phyloP scores from a whole-genome alignment of 192 early-diverging fungal species.

The Coemansia javaensis region DNA sequence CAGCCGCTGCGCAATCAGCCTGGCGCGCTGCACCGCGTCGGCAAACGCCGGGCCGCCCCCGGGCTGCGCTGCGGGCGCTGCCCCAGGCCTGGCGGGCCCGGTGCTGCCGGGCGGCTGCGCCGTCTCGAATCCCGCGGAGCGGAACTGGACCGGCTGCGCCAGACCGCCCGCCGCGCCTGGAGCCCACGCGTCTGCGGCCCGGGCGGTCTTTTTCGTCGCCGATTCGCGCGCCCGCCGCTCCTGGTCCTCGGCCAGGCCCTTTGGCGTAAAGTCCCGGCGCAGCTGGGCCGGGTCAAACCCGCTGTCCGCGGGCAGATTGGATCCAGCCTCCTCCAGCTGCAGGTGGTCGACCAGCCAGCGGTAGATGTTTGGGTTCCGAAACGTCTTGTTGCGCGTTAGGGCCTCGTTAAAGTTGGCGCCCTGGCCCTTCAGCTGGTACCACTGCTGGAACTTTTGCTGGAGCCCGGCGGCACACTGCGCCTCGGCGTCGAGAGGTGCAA shows the following conservation, averaged over 20 bases:
- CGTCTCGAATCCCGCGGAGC: conserved; percentile 9
- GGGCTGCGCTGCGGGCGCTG: conserved; percentile 1
- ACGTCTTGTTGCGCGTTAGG: conserved; percentile 77
- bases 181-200: neutral
- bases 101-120: neutral
- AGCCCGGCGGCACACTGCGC: conserved; percentile 57
- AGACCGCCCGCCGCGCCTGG: conserved; percentile 12
- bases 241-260: conserved; percentile 30
- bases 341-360: conserved; percentile 79
- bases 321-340: conserved; percentile 74
- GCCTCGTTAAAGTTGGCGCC: conserved; percentile 80
- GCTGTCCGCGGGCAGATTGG: conserved; percentile 61
- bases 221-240: conserved; percentile 35
- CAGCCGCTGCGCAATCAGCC: conserved; percentile 40
- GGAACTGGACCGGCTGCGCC: conserved; percentile 24
- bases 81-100: neutral
- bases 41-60: conserved; percentile 20
- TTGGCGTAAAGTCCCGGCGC: conserved; percentile 25
- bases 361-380: conserved; percentile 90
- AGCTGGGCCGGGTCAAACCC: conserved; percentile 61
- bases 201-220: conserved; percentile 25
- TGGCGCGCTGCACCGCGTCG: conserved; percentile 39
- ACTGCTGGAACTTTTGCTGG: conserved; percentile 74
- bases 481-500: neutral
- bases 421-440: conserved; percentile 57